These are phyloP conservation scores for Aspergillus bridgeri DNA, from an alignment of 495 filamentous ascomycete species.

Conservation along the genomic window DNA sequence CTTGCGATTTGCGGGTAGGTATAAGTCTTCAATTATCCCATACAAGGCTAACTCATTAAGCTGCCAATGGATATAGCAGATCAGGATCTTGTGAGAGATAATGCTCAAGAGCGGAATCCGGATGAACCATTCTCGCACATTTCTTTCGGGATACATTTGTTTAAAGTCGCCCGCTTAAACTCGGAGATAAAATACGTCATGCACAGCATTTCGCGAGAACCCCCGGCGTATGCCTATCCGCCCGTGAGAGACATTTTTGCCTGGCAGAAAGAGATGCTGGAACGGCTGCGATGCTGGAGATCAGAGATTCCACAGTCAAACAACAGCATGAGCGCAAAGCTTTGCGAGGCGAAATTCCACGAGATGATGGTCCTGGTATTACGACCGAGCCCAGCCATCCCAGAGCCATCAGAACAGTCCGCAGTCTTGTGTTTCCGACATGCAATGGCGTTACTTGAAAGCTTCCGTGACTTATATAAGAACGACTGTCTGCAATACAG, in stretches of 20 bases:
- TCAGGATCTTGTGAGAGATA: constrained; percentile 16
- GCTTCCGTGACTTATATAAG: constrained; percentile 34
- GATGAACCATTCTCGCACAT: constrained; percentile 31
- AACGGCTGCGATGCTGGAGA: constrained; percentile 31
- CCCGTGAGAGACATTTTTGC: constrained; percentile 32
- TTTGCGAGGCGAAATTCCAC: constrained; percentile 40
- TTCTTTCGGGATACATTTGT: constrained; percentile 40
- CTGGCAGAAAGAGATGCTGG: constrained; percentile 41
- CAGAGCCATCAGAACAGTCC: constrained; percentile 34
- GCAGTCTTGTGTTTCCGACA: constrained; percentile 36
- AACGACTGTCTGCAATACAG: constrained; percentile 36
- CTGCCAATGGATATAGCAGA: constrained; percentile 33
- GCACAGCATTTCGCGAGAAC: constrained; percentile 39
- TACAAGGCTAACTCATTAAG: constrained; percentile 10
- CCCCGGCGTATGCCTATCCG: constrained; percentile 39
- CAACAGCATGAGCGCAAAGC: constrained; percentile 14
- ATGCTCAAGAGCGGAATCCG: not conserved
- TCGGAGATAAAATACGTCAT: constrained; percentile 50
- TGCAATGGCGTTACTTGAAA: constrained; percentile 31
- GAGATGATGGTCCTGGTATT: constrained; percentile 42
- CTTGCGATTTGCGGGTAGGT: constrained; percentile 43
- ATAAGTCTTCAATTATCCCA: not conserved
- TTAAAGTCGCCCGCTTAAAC: constrained; percentile 40
- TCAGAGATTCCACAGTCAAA: constrained; percentile 23
- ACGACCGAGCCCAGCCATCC: constrained; percentile 41